These are phyloP conservation scores for Mrakia gelida DNA, from an alignment of 768 basidiomycete genomes.

Conservation along the genomic window DNA sequence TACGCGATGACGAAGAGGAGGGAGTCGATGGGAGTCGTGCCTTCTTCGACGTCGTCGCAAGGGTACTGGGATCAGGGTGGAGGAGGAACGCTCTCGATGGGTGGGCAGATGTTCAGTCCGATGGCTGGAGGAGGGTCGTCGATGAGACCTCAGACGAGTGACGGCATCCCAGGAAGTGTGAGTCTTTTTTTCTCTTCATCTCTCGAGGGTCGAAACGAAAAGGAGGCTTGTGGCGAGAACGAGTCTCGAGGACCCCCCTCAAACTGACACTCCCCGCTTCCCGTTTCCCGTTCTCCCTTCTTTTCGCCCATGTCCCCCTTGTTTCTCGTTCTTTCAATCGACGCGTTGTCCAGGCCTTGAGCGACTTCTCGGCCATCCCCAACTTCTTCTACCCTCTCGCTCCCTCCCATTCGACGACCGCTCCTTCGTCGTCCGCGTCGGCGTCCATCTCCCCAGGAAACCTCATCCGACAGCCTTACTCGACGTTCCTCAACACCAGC, in stretches of 20 bases:
- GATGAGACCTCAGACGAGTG: slow-evolving; percentile 25
- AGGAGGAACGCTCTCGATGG: background rate
- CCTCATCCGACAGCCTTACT: background rate
- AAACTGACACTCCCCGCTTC: background rate
- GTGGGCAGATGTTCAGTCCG: background rate
- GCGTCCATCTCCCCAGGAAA: slow-evolving; percentile 8
- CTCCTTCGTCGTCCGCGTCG: background rate
- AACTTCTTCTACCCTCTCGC: background rate
- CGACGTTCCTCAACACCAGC: background rate
- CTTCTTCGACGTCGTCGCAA: background rate
- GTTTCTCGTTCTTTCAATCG: background rate
- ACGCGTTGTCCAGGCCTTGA: background rate
- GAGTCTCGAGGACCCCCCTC: background rate
- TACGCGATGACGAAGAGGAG: background rate
- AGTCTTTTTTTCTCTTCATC: background rate
- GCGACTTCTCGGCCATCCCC: background rate
- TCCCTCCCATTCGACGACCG: background rate
- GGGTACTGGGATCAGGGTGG: background rate
- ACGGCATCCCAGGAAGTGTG: slow-evolving; percentile 16
- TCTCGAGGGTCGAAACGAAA: background rate
- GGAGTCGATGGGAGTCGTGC: background rate
- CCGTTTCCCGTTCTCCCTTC: no score
- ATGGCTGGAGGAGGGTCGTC: background rate
- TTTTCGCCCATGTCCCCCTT: background rate
- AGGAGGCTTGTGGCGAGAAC: background rate